phyloP scores from a whole-genome alignment of 805 yeast genomes.

The Nematodospora valgi region DNA sequence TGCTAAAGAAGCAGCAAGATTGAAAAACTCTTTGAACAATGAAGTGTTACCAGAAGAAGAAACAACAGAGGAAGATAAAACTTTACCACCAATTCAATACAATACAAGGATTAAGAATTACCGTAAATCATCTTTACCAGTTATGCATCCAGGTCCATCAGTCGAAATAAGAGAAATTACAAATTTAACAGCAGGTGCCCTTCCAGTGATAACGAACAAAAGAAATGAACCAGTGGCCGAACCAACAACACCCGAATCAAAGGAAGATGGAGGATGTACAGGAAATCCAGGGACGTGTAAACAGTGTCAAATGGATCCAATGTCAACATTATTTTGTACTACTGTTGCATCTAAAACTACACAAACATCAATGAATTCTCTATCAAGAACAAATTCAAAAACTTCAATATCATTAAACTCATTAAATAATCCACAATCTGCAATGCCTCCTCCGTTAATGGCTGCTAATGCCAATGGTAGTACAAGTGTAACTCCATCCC shows the following conservation, averaged over 20 bases:
- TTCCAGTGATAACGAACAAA: constrained; percentile 11
- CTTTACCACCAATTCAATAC: constrained; percentile 39
- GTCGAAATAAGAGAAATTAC: constrained; percentile 47
- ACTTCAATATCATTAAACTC: constrained; percentile 2
- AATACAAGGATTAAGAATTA: constrained; percentile 16
- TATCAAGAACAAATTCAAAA: constrained; percentile 11
- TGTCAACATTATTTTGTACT: constrained; percentile 85
- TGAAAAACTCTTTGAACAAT: constrained; percentile 24
- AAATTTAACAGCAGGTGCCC: constrained; percentile 35
- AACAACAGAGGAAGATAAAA: constrained; percentile 34
- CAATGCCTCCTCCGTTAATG: constrained; percentile 8
- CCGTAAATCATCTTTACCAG: constrained; percentile 46
- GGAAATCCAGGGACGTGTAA: constrained; percentile 86
- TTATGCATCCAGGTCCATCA: constrained; percentile 62
- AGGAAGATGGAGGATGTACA: constrained; percentile 52
- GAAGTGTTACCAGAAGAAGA: constrained; percentile 13
- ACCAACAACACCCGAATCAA: constrained; percentile 11
- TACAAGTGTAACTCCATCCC: constrained; percentile 6
- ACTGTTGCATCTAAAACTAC: constrained; percentile 60
- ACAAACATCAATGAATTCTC: constrained; percentile 1
- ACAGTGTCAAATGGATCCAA: constrained; percentile 82
- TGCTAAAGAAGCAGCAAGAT: constrained; percentile 47
- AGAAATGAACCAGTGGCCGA: no score
- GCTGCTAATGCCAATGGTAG: constrained; percentile 10
- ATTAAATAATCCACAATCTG: constrained; percentile 3